These are phyloP conservation scores for Epichloe sibirici DNA, from an alignment of 2,329 filamentous ascomycete genomes.

Conservation along the genomic window DNA sequence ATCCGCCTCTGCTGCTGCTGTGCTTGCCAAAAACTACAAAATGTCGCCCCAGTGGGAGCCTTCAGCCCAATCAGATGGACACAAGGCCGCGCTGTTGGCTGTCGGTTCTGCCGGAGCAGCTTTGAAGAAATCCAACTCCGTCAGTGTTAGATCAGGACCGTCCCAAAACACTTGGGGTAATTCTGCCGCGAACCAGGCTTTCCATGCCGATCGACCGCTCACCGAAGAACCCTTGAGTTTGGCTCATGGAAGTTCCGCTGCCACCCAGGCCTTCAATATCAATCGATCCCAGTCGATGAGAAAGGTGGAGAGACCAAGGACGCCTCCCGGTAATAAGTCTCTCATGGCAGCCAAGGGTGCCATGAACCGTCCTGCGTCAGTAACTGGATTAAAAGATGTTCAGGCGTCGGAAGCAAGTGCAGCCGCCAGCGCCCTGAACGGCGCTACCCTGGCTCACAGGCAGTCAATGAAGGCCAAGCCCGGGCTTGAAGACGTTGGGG, in stretches of 20 bases:
- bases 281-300: constrained; percentile 18
- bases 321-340: constrained; percentile 46
- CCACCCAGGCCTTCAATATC: constrained; percentile 26
- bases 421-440: constrained; percentile 59
- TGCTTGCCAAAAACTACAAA: constrained; percentile 30
- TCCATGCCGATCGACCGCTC: constrained; percentile 26
- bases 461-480: constrained; percentile 32
- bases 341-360: constrained; percentile 66
- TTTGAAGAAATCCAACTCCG: constrained; percentile 13
- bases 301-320: constrained; percentile 10
- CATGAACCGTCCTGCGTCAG: constrained; percentile 28
- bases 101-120: constrained; percentile 24
- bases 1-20: constrained; percentile 35
- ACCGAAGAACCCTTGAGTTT: constrained; percentile 10
- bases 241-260: constrained; percentile 16
- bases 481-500: constrained; percentile 47
- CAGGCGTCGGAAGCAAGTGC: constrained; percentile 20
- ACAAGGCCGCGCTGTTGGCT: constrained; percentile 64
- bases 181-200: constrained; percentile 59
- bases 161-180: constrained; percentile 39
- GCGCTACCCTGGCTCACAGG: constrained; percentile 56
- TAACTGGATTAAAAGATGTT: constrained; percentile 5
- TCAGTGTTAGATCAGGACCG: constrained; percentile 7
- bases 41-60: constrained; percentile 46
- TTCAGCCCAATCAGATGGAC: constrained; percentile 50